These are phyloP conservation scores for Kodamaea kakaduensis DNA, from an alignment of 805 yeast species.

Conservation along the genomic window DNA sequence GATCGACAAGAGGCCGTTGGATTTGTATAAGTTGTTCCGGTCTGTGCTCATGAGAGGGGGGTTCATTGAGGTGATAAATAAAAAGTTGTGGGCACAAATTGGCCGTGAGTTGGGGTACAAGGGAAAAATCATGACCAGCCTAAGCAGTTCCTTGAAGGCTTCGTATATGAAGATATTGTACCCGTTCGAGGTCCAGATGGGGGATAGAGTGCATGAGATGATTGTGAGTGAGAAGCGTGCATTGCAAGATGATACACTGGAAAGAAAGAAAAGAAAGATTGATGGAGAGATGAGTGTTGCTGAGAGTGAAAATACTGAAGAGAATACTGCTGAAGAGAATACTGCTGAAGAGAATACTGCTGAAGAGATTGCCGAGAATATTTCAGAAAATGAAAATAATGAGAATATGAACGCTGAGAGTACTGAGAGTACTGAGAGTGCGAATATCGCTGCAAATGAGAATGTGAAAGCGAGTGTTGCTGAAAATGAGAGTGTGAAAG, in stretches of 20 bases:
- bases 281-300: too few species aligned
- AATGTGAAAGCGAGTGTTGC: too few species aligned
- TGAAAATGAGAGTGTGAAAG: too few species aligned
- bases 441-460: too few species aligned
- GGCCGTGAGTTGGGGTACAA: conserved; percentile 77
- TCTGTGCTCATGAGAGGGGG: conserved; percentile 68
- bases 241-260: conserved; percentile 8
- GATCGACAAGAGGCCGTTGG: conserved; percentile 63
- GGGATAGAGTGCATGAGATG: conserved; percentile 7
- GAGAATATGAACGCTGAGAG: too few species aligned
- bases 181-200: conserved; percentile 27
- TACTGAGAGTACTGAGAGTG: too few species aligned
- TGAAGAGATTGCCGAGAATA: too few species aligned
- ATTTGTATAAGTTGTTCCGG: conserved; percentile 54
- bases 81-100: conserved; percentile 77
- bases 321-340: too few species aligned
- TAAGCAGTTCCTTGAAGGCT: conserved; percentile 61
- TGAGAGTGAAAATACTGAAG: too few species aligned
- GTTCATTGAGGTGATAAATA: conserved; percentile 53
- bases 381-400: too few species aligned
- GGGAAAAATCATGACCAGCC: conserved; percentile 66
- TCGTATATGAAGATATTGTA: conserved; percentile 47
- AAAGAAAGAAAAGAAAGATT: too few species aligned
- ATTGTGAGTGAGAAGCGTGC: neutral
- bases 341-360: neutral